These are phyloP conservation scores for Astragalus glycyphyllos DNA, from an alignment of 306 rosid species.

Conservation along the genomic window DNA sequence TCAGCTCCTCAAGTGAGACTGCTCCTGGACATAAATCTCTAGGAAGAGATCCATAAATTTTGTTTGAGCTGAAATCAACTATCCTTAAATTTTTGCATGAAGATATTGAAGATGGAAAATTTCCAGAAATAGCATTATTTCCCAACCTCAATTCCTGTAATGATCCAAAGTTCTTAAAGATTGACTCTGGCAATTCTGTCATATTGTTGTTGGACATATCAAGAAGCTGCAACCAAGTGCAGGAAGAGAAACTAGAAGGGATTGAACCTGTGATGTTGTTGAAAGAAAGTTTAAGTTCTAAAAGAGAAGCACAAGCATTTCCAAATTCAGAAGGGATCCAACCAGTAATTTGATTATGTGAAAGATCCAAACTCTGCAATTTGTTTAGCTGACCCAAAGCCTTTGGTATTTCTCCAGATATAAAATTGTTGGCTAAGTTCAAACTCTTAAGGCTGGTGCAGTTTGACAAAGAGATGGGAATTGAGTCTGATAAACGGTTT, in stretches of 20 bases:
- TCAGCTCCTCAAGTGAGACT: slow-evolving; percentile 77
- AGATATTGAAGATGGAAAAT: slow-evolving; percentile 80
- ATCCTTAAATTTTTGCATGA: slow-evolving; percentile 73
- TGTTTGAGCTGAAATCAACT: slow-evolving; percentile 88
- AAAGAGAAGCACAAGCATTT: slow-evolving; percentile 70
- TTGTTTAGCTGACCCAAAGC: slow-evolving; percentile 69
- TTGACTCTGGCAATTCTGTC: slow-evolving; percentile 65
- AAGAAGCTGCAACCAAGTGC: slow-evolving; percentile 67
- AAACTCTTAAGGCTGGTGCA: slow-evolving; percentile 71
- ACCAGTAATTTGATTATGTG: slow-evolving; percentile 76
- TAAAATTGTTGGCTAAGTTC: slow-evolving; percentile 58
- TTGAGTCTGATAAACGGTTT: slow-evolving; percentile 65
- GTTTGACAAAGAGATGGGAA: slow-evolving; percentile 74
- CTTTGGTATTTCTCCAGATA: slow-evolving; percentile 77
- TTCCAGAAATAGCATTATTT: slow-evolving; percentile 72
- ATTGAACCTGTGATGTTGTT: slow-evolving; percentile 83
- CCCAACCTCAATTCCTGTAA: slow-evolving; percentile 76
- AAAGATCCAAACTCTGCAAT: slow-evolving; percentile 74
- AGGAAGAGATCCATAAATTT: slow-evolving; percentile 73
- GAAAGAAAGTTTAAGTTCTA: slow-evolving; percentile 67
- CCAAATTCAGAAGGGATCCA: slow-evolving; percentile 91
- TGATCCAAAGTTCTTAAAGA: slow-evolving; percentile 68
- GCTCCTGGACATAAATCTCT: slow-evolving; percentile 87
- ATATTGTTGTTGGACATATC: slow-evolving; percentile 90
- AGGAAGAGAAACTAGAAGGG: slow-evolving; percentile 72